These are phyloP conservation scores for Hyaloscypha variabilis DNA, from an alignment of 495 filamentous ascomycete species.

Conservation along the genomic window DNA sequence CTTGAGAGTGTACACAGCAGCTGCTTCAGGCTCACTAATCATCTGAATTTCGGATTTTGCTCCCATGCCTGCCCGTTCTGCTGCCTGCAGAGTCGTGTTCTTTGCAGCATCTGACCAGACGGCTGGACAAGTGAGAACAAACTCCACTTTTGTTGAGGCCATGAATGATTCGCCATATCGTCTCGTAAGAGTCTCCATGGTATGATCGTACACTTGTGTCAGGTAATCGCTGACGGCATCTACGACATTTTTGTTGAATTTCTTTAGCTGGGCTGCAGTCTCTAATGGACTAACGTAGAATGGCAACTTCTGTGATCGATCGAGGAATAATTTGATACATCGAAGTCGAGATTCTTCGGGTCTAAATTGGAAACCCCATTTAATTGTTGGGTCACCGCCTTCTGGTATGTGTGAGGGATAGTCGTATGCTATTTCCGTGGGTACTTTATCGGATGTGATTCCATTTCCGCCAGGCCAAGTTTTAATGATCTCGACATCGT, in stretches of 20 bases:
- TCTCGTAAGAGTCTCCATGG: conserved; percentile 69
- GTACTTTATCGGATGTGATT: conserved; percentile 71
- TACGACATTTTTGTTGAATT: conserved; percentile 59
- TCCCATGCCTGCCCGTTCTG: conserved; percentile 70
- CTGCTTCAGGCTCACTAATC: conserved; percentile 77
- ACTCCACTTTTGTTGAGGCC: conserved; percentile 61
- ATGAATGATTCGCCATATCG: conserved; percentile 66
- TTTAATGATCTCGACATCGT: conserved; percentile 81
- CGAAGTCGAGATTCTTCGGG: conserved; percentile 73
- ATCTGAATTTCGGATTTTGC: conserved; percentile 60
- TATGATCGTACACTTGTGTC: conserved; percentile 70
- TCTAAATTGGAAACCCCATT: conserved; percentile 80
- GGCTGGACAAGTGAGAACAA: conserved; percentile 77
- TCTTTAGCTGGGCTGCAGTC: conserved; percentile 71
- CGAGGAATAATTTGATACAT: conserved; percentile 80
- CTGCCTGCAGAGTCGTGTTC: conserved; percentile 63
- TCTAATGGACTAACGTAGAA: conserved; percentile 76
- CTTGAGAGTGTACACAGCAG: conserved; percentile 72
- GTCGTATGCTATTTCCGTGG: conserved; percentile 63
- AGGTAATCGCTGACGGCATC: conserved; percentile 70
- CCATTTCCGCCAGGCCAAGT: conserved; percentile 78
- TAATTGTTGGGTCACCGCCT: conserved; percentile 45
- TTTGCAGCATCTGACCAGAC: conserved; percentile 82
- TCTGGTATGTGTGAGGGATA: conserved; percentile 39
- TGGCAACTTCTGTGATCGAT: conserved; percentile 74